Percentiles rank a stretch among this genome's conserved stretches.
These are phyloP conservation scores for Metschnikowia lochheadii DNA, from an alignment of 805 yeast genomes.

Conservation along the genomic window DNA sequence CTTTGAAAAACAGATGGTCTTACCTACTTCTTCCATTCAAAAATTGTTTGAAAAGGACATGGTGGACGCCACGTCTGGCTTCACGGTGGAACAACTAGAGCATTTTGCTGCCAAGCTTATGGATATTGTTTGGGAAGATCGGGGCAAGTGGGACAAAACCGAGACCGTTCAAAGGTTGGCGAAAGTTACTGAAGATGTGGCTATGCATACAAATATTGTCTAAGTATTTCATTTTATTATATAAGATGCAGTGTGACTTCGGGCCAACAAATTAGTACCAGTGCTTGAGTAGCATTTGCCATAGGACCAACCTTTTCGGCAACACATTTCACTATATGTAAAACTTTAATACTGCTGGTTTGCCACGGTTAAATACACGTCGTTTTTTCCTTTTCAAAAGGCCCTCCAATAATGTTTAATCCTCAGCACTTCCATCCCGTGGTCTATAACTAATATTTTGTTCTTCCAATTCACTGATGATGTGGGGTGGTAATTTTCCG, in stretches of 20 bases:
- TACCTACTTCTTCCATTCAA: constrained; percentile 18
- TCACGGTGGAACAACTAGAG: constrained; percentile 36
- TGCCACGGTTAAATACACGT: not conserved
- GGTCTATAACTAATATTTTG: constrained; percentile 87
- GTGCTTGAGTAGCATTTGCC: not conserved
- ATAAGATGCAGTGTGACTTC: not conserved
- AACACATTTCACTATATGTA: not conserved
- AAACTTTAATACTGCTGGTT: not conserved
- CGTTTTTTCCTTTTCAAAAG: not conserved
- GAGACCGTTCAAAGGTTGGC: constrained; percentile 31
- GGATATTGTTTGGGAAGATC: constrained; percentile 68
- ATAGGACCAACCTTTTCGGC: not conserved
- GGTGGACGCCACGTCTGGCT: constrained; percentile 30
- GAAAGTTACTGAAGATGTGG: constrained; percentile 13
- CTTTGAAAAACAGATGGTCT: constrained; percentile 47
- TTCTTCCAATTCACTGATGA: constrained; percentile 63
- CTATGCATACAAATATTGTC: constrained; percentile 1
- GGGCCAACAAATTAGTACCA: not conserved
- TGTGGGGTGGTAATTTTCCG: constrained; percentile 87
- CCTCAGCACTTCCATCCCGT: constrained; percentile 84
- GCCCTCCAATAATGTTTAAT: constrained; percentile 24
- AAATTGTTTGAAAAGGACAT: constrained; percentile 24
- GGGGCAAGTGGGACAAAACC: constrained; percentile 46
- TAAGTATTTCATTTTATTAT: not conserved
- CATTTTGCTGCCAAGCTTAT: constrained; percentile 57